Evolutionary conservation across 2,329 filamentous ascomycete species (phyloP), one percentile per base, ranked within the genome.

Genomic region (Curvularia sp.): DNA sequence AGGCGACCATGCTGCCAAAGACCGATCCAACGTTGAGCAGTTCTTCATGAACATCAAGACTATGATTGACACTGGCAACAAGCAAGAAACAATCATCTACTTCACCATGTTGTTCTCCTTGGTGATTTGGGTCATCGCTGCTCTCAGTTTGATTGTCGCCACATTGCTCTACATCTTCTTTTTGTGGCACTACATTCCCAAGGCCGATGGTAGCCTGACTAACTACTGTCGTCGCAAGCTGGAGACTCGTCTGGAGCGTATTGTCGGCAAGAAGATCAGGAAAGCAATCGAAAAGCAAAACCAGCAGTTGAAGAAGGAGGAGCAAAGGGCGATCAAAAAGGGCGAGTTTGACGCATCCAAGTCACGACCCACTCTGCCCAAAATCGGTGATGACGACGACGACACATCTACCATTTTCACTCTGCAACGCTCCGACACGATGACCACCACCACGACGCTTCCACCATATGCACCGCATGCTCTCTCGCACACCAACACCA

Each of bases 211-310:
- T 5, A 89, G 90, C 7, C 83, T 99, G 28, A 87, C 87, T 5
- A 88, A 88, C 25, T 99, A 96, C 79, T 98, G 95, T 75, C 89
- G 91, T 61, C 89, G 93, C 45, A 98, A 98, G 80, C 89, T 97
- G 74, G 96, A 96, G 78, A 89, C 87, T 69, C 84, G 93, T 65
- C 83, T 99, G 65, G 90, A 90, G 72, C 87, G 87, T 66, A 95
- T 98, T 65, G 93, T 98, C 3, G 87, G 88, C 53, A 85, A 83
- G 69, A 97, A 95, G 79, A 91, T 97, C 69, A 92, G 95, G 78
- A 93, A 92, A 76, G 94, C 93, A 0, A 80, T 98, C 25, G 90
- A 89, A 50, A 92, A 93, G 68, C 90, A 95, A 52, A 88, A 87
- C 53, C 79, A 77, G 53, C 77, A 81, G 74, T 75, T 78, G 75